Evolutionary conservation across 495 filamentous ascomycete genomes (phyloP).

Genomic region (Podospora conica): DNA sequence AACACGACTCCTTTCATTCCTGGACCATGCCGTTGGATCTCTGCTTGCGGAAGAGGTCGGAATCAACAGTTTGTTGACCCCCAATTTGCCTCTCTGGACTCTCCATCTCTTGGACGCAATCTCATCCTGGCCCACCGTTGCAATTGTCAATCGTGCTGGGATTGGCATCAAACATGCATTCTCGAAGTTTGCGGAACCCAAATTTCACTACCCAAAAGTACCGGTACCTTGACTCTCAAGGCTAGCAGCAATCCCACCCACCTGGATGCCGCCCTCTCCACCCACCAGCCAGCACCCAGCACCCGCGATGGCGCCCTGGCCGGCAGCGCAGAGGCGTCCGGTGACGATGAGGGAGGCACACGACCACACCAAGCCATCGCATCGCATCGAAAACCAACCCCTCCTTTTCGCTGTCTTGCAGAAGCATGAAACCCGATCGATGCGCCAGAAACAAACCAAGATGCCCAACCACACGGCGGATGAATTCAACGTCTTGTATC

Average conservation of each 20-base stretch:
- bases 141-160: not conserved
- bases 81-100: not conserved
- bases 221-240: not conserved
- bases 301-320: not conserved
- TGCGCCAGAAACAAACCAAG: not conserved
- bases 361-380: not conserved
- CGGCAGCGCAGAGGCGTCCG: not conserved
- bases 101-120: not conserved
- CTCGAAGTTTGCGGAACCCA: not conserved
- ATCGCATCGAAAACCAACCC: not conserved
- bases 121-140: not conserved
- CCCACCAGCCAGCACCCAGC: too few species aligned
- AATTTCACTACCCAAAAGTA: not conserved
- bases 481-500: not conserved
- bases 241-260: not conserved
- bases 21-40: too few species aligned
- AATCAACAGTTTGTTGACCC: not conserved
- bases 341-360: conserved; percentile 1
- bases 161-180: not conserved
- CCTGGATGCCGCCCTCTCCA: not conserved
- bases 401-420: not conserved
- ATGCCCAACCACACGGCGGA: conserved; percentile 1
- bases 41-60: conserved; percentile 1
- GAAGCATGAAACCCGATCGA: not conserved
- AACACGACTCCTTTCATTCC: not conserved